Evolutionary conservation across 768 basidiomycete genomes (phyloP), one percentile per base, ranked within the genome.

Genomic region (Suillus occidentalis): DNA sequence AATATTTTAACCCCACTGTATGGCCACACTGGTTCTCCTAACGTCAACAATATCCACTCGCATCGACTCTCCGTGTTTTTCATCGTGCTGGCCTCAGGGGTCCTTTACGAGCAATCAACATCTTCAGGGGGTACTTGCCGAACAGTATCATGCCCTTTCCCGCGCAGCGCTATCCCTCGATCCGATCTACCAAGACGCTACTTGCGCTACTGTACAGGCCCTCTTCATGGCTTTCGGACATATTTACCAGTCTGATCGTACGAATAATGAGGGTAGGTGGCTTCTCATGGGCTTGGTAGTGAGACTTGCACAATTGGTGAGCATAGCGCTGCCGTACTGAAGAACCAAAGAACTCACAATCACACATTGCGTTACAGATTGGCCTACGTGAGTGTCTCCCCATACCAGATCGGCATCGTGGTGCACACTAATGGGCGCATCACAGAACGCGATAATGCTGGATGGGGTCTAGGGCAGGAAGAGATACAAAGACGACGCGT

Each of bases 1-100:
- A 74, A 72, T 10, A 75, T 85, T 28, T 50, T 85, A 39, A 71
- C 78, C 20, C 78, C 77, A 16, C 77, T 86, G n/a, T 86, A 85
- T 65, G 77, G 75, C 31, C 61, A 69, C 25, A 69, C 75, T 20
- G 75, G 73, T 18, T 71, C 71, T 47, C 69, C 73, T 10, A 75
- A 70, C 55, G 66, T 81, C 22, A 74, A 81, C 47, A 58, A 57
- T 18, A 61, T 84, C 25, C 81, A 84, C 60, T 76, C 84, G 1
- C 83, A 87, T 62, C 73, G 77, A 39, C 77, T 88, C 40, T 77
- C 85, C 20, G 78, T 85, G 22, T 82, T 87, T 72, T 87, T 86
- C 71, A 79, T 82, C 63, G 63, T 85, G 40, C 70, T 88, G 6
- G 81, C 83, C 6, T 78, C 80, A 42, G 87, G 85, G 8, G 69